These are phyloP conservation scores for Carpinus fangiana DNA, from an alignment of 306 rosid genomes.

Conservation along the genomic window DNA sequence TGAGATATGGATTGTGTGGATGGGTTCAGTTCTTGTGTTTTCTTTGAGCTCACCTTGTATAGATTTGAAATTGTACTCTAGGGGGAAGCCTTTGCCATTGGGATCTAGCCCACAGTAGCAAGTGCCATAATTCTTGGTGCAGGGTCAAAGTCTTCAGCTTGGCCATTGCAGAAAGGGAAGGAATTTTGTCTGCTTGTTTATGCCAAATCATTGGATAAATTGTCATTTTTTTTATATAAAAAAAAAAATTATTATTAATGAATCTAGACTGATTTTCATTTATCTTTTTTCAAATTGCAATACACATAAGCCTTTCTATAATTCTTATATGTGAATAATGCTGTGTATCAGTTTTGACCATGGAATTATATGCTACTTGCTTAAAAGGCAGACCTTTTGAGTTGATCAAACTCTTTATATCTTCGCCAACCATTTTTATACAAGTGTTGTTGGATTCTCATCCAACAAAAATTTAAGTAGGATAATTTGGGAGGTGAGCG, in stretches of 20 bases:
- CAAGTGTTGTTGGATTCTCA: neutral
- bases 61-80: no score
- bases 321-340: neutral
- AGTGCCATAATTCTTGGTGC: no score
- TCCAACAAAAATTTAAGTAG: neutral
- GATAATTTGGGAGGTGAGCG: neutral
- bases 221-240: no score
- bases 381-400: neutral
- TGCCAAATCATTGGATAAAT: neutral
- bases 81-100: no score
- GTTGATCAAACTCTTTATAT: slow-evolving; percentile 4
- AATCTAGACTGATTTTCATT: neutral
- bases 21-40: no score
- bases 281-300: neutral
- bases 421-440: neutral
- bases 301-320: no score
- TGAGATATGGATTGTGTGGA: no score
- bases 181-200: neutral
- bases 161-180: no score
- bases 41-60: no score
- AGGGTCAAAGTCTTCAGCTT: no score
- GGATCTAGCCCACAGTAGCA: no score
- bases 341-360: neutral
- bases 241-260: neutral
- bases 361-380: neutral